A percentile compares a stretch with the other conserved stretches of the same genome.
These are phyloP conservation scores for Backusella luteola DNA, from an alignment of 192 early-diverging fungal species.

Conservation along the genomic window DNA sequence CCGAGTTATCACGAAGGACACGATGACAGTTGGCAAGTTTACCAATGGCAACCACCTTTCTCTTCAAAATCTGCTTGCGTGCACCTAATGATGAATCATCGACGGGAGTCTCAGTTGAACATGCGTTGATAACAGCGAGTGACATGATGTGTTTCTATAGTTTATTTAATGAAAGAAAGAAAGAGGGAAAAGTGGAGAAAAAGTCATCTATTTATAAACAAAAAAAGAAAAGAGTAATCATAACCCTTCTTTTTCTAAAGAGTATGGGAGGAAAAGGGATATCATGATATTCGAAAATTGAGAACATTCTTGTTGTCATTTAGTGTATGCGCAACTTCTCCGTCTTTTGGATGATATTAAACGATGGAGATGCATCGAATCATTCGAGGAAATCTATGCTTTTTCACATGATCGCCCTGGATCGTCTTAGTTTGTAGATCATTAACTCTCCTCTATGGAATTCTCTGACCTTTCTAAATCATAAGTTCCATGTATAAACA, in stretches of 20 bases:
- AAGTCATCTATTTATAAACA: neutral
- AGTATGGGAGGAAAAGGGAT: neutral
- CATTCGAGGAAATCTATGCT: neutral
- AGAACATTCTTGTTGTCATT: constrained; percentile 16
- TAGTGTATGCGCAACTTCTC: neutral
- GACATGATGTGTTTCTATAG: constrained; percentile 8
- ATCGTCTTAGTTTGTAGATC: constrained; percentile 4
- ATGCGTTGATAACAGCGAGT: constrained; percentile 17
- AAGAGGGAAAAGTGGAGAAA: neutral
- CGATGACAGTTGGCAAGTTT: constrained; percentile 7
- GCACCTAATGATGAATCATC: neutral
- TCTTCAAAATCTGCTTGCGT: constrained; percentile 23
- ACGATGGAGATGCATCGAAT: neutral
- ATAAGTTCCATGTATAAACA: neutral
- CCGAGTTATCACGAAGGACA: constrained; percentile 11
- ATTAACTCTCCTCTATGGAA: neutral
- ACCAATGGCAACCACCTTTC: constrained; percentile 24
- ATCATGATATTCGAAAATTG: constrained; percentile 5
- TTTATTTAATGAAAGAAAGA: constrained; percentile 3
- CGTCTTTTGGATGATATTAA: neutral
- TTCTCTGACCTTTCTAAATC: neutral
- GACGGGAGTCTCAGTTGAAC: constrained; percentile 6
- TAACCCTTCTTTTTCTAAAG: neutral
- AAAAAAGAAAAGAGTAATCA: neutral
- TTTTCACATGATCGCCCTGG: neutral